Evolutionary conservation across 179 eudicot genomes (phyloP).

Genomic region (Heliamphora pulchella): DNA sequence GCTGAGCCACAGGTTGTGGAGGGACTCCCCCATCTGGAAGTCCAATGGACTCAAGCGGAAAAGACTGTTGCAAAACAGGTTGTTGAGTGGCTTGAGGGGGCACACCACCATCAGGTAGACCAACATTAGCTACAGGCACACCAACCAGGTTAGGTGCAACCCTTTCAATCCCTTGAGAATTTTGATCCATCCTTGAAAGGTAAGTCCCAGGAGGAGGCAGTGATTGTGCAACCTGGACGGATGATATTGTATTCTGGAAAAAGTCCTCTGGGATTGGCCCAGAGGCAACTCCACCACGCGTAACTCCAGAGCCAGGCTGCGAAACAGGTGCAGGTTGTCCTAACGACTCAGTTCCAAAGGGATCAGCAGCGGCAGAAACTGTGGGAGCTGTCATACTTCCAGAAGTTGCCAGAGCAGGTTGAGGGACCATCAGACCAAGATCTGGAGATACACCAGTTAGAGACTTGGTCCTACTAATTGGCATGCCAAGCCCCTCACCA

Average conservation of each 20-base stretch:
- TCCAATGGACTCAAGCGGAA: conserved; percentile 48
- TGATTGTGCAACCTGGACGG: conserved; percentile 74
- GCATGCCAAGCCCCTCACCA: conserved; percentile 55
- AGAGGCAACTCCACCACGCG: conserved; percentile 55
- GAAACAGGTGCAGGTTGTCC: conserved; percentile 42
- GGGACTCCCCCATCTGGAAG: conserved; percentile 94
- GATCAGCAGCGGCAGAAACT: conserved; percentile 52
- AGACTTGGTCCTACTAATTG: conserved; percentile 79
- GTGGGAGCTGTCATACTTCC: conserved; percentile 32
- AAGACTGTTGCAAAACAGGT: conserved; percentile 37
- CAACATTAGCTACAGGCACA: conserved; percentile 35
- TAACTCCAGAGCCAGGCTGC: conserved; percentile 38
- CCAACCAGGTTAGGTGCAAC: conserved; percentile 35
- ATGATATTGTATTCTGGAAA: conserved; percentile 87
- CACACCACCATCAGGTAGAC: conserved; percentile 65
- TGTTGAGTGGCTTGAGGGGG: conserved; percentile 62
- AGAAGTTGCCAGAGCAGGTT: conserved; percentile 37
- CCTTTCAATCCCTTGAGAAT: conserved; percentile 45
- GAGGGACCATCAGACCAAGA: conserved; percentile 47
- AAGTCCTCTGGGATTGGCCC: conserved; percentile 96
- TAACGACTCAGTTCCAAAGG: conserved; percentile 52
- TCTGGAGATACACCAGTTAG: conserved; percentile 56
- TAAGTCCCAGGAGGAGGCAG: conserved; percentile 79
- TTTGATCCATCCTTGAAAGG: conserved; percentile 66
- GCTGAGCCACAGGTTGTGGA: conserved; percentile 52